Percentiles rank a stretch among this genome's conserved stretches.
Evolutionary conservation across 345 rosid species (phyloP).

Genomic region (Raphanus sativus): DNA sequence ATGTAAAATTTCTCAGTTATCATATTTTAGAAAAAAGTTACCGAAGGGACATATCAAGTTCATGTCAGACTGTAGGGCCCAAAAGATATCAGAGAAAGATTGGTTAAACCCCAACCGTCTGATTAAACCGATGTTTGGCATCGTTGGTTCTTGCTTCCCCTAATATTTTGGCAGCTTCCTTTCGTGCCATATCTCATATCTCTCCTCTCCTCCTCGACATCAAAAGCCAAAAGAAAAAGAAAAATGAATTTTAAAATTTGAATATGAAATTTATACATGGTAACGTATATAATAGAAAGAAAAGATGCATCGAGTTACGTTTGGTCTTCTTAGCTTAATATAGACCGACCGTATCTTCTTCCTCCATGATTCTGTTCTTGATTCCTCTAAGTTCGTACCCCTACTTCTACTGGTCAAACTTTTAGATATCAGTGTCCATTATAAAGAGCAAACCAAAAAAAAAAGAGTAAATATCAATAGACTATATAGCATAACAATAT

Average conservation of each 20-base stretch:
- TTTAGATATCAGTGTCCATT: not conserved
- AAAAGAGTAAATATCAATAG: not conserved
- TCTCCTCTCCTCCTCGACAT: not conserved
- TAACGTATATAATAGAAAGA: conserved; percentile 16
- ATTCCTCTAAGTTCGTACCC: conserved; percentile 21
- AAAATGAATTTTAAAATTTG: not conserved
- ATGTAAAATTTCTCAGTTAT: not conserved
- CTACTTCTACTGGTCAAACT: conserved; percentile 26
- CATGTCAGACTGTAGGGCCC: conserved; percentile 19
- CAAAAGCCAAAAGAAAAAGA: not conserved
- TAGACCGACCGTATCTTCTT: conserved; percentile 37
- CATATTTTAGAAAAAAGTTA: not conserved
- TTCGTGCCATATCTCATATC: not conserved
- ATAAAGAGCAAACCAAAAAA: not conserved
- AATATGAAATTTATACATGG: not conserved
- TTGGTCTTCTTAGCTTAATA: conserved; percentile 32
- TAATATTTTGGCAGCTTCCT: conserved; percentile 26
- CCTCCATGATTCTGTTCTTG: conserved; percentile 18
- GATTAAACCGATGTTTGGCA: conserved; percentile 15
- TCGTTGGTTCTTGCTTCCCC: conserved; percentile 5
- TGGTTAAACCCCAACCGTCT: conserved; percentile 32
- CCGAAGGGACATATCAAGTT: conserved; percentile 8
- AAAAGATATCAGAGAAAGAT: conserved; percentile 5
- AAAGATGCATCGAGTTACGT: conserved; percentile 20
- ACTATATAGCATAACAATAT: not conserved